phyloP scores from a whole-genome alignment of 306 rosid species.

The Canavalia ensiformis region DNA sequence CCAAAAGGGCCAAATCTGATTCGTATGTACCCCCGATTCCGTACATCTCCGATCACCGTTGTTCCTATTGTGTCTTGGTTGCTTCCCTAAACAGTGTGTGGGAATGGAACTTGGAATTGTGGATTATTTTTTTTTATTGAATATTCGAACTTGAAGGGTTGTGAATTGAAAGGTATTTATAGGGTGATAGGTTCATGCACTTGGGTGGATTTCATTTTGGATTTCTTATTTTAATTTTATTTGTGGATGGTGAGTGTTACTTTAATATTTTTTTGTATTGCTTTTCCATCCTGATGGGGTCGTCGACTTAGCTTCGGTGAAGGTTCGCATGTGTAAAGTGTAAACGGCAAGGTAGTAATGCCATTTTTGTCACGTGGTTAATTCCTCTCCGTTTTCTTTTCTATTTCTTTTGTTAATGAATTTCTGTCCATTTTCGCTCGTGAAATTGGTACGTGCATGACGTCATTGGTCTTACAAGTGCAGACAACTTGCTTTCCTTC shows the following conservation, averaged over 20 bases:
- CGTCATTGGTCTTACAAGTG: conserved; percentile 50
- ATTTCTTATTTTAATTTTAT: neutral
- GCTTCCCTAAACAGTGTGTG: too few relatives aligned
- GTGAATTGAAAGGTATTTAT: conserved; percentile 50
- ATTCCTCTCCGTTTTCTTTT: neutral
- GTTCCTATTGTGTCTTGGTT: neutral
- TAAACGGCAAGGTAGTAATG: conserved; percentile 47
- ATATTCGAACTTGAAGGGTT: conserved; percentile 34
- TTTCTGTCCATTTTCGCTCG: conserved; percentile 16
- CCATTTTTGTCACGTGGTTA: conserved; percentile 64
- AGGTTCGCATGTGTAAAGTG: conserved; percentile 61
- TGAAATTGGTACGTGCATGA: neutral
- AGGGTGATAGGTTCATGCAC: conserved; percentile 69
- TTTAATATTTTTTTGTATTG: neutral
- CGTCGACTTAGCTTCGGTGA: conserved; percentile 53
- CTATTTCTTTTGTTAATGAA: neutral
- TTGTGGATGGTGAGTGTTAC: neutral
- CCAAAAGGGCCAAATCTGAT: conserved; percentile 64
- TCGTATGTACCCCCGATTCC: conserved; percentile 45
- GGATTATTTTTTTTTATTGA: conserved; percentile 34
- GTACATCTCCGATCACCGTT: neutral
- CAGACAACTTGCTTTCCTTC: conserved; percentile 51
- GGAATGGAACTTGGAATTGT: neutral
- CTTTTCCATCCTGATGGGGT: neutral
- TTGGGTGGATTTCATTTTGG: neutral